Conservation (phyloP, 2,329 filamentous ascomycete genomes). For the Zymoseptoria tritici region DNA sequence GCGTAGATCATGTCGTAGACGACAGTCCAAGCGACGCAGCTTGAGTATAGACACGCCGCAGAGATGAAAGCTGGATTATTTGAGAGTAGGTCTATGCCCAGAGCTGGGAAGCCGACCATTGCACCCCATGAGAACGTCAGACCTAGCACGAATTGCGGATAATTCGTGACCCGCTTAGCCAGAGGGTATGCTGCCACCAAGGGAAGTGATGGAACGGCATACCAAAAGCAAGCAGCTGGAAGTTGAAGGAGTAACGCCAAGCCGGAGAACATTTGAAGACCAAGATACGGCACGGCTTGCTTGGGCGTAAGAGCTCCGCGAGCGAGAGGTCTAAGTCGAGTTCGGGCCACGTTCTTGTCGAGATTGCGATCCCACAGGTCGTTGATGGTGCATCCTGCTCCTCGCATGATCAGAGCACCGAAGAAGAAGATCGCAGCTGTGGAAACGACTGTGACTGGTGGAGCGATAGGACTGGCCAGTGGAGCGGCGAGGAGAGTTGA, state of each 20-base stretch:
- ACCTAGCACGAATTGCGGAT: conserved; percentile 76
- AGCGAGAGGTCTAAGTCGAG: conserved; percentile 71
- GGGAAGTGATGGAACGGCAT: conserved; percentile 66
- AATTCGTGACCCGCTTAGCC: conserved; percentile 79
- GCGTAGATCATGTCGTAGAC: conserved; percentile 92
- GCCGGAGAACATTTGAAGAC: conserved; percentile 64
- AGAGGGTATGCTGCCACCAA: conserved; percentile 72
- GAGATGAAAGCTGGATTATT: conserved; percentile 56
- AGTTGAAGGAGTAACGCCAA: conserved; percentile 70
- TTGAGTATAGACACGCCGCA: conserved; percentile 63
- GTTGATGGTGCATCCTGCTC: conserved; percentile 82
- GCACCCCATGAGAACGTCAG: conserved; percentile 85
- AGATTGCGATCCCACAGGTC: conserved; percentile 86
- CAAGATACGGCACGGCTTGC: conserved; percentile 66
- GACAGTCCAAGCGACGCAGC: conserved; percentile 78
- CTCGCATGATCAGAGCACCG: conserved; percentile 77
- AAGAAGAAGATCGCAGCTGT: conserved; percentile 63
- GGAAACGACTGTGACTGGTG: conserved; percentile 54
- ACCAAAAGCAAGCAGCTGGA: conserved; percentile 64
- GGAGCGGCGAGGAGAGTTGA: conserved; percentile 74
- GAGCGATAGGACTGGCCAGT: conserved; percentile 53
- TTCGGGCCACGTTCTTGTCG: conserved; percentile 71
- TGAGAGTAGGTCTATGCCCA: conserved; percentile 67
- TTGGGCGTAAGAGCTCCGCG: conserved; percentile 67
- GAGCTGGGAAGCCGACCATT: conserved; percentile 77